Evolutionary conservation across 768 basidiomycete species (phyloP), one percentile per base, ranked within the genome.

Genomic region (Naganishia vaughanmartiniae): DNA sequence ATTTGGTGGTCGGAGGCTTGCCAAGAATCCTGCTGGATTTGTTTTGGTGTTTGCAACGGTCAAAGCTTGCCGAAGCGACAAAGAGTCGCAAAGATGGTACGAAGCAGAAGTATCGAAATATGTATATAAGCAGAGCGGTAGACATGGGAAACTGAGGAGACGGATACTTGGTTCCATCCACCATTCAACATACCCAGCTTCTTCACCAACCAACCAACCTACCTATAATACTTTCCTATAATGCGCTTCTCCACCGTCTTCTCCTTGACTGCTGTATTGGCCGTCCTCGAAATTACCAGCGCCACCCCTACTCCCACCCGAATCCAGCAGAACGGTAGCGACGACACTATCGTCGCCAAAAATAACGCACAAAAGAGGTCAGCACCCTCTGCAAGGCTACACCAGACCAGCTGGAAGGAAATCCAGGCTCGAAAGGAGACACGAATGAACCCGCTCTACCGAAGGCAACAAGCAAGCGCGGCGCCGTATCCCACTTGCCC

Each of bases 371-470:
- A 30, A 19, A 21, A 28, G 30, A 33, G 55, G 34, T 28, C 30
- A n/a, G 55, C 31, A 57, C 34, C 55, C 7, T 57, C 55, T 10
- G 34, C 21, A 36, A 33, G 58, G 7, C 58, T 39, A 1, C 58
- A n/a, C 28, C 58, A 46, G 33, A 63, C 58, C 24, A 63, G 34
- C 58, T 39, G 58, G 58, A 46, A 26, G 24, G 42, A 63, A 36
- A 46, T 63, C n/a, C 36, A 63, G 36, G 58, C 58, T 36, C 58
- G 42, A 42, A 63, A 63, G 33, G 34, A 17, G n/a, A 26, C 19
- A 9, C 58, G 58, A 63, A 36, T 26, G 58, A 63, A 63, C 58
- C 58, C 58, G 7, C 54, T 55, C 5, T 55, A 55, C 30, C 54
- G 54, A 55, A 30, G 54, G 33, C 54, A 55, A 55, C 48, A 51